Conservation (phyloP, 2,329 filamentous ascomycete genomes). For the Phaeosphaeriaceae sp. region DNA sequence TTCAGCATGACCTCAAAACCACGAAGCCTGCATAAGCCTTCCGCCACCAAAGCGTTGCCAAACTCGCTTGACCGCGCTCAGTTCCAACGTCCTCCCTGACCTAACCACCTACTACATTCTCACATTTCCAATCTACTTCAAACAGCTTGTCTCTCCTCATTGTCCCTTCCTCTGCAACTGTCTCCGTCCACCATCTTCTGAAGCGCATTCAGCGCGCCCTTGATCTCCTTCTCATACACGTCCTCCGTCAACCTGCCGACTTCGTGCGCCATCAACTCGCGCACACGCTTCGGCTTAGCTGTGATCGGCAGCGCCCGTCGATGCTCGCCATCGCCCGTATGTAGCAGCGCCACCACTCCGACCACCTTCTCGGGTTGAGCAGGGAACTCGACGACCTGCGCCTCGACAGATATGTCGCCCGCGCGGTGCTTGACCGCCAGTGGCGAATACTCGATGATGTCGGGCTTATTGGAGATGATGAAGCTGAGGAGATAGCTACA, state of each 20-base stretch:
- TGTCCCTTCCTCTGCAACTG: not conserved
- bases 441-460: constrained; percentile 3
- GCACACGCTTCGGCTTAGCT: constrained; percentile 11
- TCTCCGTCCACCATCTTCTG: not conserved
- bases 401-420: not conserved
- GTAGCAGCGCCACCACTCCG: constrained; percentile 2
- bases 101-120: not conserved
- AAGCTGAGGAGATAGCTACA: not conserved
- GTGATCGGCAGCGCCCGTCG: not conserved
- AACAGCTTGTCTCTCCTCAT: not conserved
- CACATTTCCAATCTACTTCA: not conserved
- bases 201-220: constrained; percentile 1
- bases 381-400: not conserved
- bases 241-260: constrained; percentile 4
- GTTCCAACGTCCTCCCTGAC: not conserved
- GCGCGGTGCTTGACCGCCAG: not conserved
- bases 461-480: not conserved
- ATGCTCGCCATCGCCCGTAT: not conserved
- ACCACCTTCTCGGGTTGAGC: constrained; percentile 1
- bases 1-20: not conserved
- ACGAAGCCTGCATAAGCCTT: not conserved
- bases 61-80: not conserved
- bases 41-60: not conserved
- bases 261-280: constrained; percentile 4
- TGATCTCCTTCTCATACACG: constrained; percentile 8